Base-by-base conservation (phyloP, 2,329 filamentous ascomycete species). In the Ophiocordyceps australis region DNA sequence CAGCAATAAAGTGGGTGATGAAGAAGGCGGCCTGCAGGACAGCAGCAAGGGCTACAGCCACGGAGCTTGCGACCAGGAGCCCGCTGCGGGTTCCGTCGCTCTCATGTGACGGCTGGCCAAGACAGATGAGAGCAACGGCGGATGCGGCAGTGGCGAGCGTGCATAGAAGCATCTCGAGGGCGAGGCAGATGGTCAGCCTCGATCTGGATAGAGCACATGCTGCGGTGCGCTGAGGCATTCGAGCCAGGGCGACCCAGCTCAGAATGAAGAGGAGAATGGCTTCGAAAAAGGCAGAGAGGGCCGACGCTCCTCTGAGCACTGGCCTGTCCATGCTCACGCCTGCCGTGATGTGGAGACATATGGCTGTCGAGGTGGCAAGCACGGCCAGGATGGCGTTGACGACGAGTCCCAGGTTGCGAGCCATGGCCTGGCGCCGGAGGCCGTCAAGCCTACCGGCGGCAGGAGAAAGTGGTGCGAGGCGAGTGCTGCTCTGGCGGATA, bases 21-120 rank as follows among this genome's bases (percentile, higher is more conserved):
- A 64, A 41, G 34, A 65, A 68, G 14, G 52, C 35, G n/a, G 62
- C 41, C 37, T 70, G 65, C 7, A 49, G 41, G 2, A 47, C 39
- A 30, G 62, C 59, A 5, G 58, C 48, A 20, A 62, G 29, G 8
- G 52, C 55, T 26, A 68, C 45, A 10, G 55, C 45, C 10, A 58
- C 41, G 0, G 62, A 51, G 4, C 52, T 43, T 17, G 55, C 62
- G 10, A 56, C 41, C 19, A 67, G 37, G 24, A 62, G 52, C 21
- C 34, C 24, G n/a, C 28, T 30, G 10, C 31, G 21, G 5, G 33
- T 16, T 6, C 33, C 25, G 7, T 36, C 32, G 14, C 12, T 20
- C 14, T 26, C 25, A 14, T n/a, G 24, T 11, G 26, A 31, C 11
- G 35, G 35, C 26, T 42, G 38, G 38, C 40, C 17, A 38, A 48